Conservation (phyloP, 805 yeast species). For the Yarrowia keelungensis region DNA sequence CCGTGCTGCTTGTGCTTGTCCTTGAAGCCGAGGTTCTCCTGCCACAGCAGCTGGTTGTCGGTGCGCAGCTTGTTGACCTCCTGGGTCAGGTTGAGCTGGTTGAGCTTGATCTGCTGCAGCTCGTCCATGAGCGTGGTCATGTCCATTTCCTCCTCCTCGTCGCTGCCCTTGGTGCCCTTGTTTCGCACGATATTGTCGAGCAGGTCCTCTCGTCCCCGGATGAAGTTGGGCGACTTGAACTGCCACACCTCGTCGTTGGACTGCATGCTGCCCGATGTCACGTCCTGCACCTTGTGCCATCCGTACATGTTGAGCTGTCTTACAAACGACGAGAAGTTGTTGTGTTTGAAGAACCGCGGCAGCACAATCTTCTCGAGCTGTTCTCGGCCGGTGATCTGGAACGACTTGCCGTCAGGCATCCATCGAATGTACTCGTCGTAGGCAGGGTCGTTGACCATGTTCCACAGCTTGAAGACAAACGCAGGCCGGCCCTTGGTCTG, state of each 20-base stretch:
- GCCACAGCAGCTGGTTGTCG: slow-evolving; percentile 92
- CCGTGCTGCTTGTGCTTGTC: slow-evolving; percentile 87
- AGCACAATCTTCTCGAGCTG: slow-evolving; percentile 79
- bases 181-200: slow-evolving; percentile 86
- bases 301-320: slow-evolving; percentile 98
- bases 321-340: slow-evolving; percentile 93
- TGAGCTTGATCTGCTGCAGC: slow-evolving; percentile 73
- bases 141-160: slow-evolving; percentile 53
- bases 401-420: slow-evolving; percentile 84
- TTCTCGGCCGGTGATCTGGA: slow-evolving; percentile 84
- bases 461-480: slow-evolving; percentile 92
- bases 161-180: slow-evolving; percentile 55
- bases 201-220: slow-evolving; percentile 79
- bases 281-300: slow-evolving; percentile 98
- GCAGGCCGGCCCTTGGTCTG: slow-evolving; percentile 65
- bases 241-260: slow-evolving; percentile 82
- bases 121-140: slow-evolving; percentile 69
- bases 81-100: slow-evolving; percentile 81
- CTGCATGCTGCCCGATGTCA: slow-evolving; percentile 65
- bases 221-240: slow-evolving; percentile 82
- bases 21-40: slow-evolving; percentile 80
- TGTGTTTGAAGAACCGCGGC: slow-evolving; percentile 94
- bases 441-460: slow-evolving; percentile 84
- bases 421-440: slow-evolving; percentile 79
- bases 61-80: slow-evolving; percentile 82